These are phyloP conservation scores for Posidonia australis DNA, from an alignment of 106 monocot genomes.

Conservation along the genomic window DNA sequence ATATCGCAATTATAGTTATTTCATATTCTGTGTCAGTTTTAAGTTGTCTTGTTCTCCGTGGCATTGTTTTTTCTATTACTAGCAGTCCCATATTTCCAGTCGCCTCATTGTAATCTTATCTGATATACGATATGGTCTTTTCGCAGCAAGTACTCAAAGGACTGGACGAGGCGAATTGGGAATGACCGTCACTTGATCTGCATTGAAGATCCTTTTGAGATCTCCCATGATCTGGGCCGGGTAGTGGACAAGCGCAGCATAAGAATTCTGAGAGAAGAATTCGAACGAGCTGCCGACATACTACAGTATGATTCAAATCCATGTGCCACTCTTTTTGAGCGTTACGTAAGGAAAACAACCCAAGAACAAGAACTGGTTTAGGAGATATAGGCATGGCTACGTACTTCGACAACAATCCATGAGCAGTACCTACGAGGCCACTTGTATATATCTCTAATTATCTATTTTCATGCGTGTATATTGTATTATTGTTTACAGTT, in stretches of 20 bases:
- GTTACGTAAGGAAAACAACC: constrained; percentile 30
- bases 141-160: constrained; percentile 63
- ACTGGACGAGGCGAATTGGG: constrained; percentile 90
- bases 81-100: too few species aligned
- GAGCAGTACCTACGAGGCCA: too few species aligned
- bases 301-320: constrained; percentile 64
- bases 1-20: too few species aligned
- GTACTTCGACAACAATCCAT: too few species aligned
- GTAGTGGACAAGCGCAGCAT: constrained; percentile 84
- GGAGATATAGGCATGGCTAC: too few species aligned
- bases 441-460: too few species aligned
- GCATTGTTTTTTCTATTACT: too few species aligned
- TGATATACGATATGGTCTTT: background rate
- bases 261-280: constrained; percentile 83
- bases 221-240: constrained; percentile 82
- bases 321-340: constrained; percentile 50
- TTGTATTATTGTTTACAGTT: too few species aligned
- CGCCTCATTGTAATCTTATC: too few species aligned
- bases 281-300: constrained; percentile 84
- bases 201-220: constrained; percentile 97
- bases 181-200: constrained; percentile 93
- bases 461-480: too few species aligned
- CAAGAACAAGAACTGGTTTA: background rate
- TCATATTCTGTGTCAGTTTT: too few species aligned
- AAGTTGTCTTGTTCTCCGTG: too few species aligned